These are phyloP conservation scores for Diaporthe sp. DNA, from an alignment of 2,329 filamentous ascomycete species.

Conservation along the genomic window DNA sequence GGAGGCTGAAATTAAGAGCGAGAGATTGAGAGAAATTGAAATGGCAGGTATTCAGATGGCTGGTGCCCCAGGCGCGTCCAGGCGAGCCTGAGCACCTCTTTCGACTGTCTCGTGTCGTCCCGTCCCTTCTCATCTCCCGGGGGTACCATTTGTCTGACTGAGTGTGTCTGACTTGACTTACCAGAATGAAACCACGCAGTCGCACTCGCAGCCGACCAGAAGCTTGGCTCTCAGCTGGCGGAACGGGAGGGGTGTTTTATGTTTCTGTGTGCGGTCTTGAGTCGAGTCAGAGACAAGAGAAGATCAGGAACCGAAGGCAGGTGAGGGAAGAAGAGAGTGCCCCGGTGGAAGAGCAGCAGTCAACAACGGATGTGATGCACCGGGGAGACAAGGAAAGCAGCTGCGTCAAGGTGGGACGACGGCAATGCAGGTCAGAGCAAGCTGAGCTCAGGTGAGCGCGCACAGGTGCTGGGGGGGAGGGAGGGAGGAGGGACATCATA, in stretches of 20 bases:
- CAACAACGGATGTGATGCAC: background rate
- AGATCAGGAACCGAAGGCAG: background rate
- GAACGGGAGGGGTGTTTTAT: background rate
- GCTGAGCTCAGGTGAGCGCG: slow-evolving; percentile 21
- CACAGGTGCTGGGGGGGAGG: background rate
- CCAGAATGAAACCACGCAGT: slow-evolving; percentile 20
- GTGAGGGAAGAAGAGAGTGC: background rate
- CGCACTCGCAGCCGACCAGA: slow-evolving; percentile 6
- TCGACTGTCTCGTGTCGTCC: slow-evolving; percentile 20
- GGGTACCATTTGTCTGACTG: background rate
- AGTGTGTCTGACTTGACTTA: slow-evolving; percentile 20
- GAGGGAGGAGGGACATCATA: slow-evolving; percentile 31
- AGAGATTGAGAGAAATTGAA: background rate
- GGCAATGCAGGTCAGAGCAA: slow-evolving; percentile 21
- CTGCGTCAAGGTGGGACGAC: slow-evolving; percentile 20
- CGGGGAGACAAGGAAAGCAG: background rate
- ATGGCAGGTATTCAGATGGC: background rate
- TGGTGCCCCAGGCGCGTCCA: slow-evolving; percentile 1
- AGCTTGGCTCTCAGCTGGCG: slow-evolving; percentile 22
- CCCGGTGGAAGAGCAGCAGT: slow-evolving; percentile 1
- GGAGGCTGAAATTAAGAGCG: background rate
- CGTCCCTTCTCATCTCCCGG: slow-evolving; percentile 12
- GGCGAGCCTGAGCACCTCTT: slow-evolving; percentile 3
- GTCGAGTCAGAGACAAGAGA: background rate
- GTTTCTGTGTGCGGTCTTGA: background rate